Base-by-base conservation (phyloP, 495 filamentous ascomycete genomes). In the Penicillium robsamsonii region DNA sequence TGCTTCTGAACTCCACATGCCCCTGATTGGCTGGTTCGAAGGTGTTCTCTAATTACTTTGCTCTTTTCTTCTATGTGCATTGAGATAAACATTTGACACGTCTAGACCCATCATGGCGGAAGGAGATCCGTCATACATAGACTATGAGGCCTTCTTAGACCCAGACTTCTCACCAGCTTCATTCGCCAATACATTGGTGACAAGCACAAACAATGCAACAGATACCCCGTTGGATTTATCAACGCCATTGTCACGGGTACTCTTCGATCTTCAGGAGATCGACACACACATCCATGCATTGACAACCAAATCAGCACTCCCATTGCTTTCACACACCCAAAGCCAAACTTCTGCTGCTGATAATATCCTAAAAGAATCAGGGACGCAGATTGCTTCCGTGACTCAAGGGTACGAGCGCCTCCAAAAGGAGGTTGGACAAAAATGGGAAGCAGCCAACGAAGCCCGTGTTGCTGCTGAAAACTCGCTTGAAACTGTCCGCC, bases 211-310 rank as follows among this genome's bases (percentile, higher is more conserved):
- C 78, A 94, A 96, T 79, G 82, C 90, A 42, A 88, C 84, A 61
- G 94, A 97, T 71, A 88, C 87, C 4, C 87, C 91, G 30, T 79
- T 97, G 65, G 94, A 97, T 75, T 87, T 97, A 52, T 89, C 91
- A 6, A 97, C 94, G 33, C 94, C 94, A 3, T 82, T 97, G 35
- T 96, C 92, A 3, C 84, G 90, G 46, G 94, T 97, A 12, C 82
- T 97, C 17, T 99, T 99, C 72, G 94, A 99, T 72, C 83, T 95
- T 15, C 94, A 99, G 69, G 94, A 97, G 70, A 87, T 99, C 57
- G 92, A 97, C 72, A 96, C 91, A 1, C 91, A 96, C 66, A 96
- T 97, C 58, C 87, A 97, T 72, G 79, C 81, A 17, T 81, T 99
- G 24, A 96, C 92, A 43, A 94, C 90, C 46, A 84, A 86, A 61